Evolutionary conservation across 148 eudicot genomes (phyloP), one percentile per base, ranked within the genome.

Genomic region (Polygonum aviculare): DNA sequence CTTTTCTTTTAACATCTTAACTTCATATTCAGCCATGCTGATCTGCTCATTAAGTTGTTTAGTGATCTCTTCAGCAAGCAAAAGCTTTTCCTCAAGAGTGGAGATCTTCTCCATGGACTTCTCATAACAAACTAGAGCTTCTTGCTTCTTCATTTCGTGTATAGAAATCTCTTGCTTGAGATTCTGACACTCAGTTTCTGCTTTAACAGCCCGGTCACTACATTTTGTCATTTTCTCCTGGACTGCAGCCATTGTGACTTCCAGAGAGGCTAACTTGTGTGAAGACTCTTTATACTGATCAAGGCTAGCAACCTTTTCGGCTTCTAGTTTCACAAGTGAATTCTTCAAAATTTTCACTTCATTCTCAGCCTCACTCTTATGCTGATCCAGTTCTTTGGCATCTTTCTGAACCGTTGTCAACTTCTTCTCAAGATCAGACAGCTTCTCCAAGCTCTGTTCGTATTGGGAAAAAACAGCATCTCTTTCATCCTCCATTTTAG

Each of bases 301-400:
- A 75, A 84, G 77, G 81, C 76, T 80, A 70, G 74, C 72, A 79
- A 90, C 94, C 78, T 85, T 86, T 80, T 95, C 94, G 73, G 78
- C 85, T 82, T 92, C 89, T 72, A 87, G 75, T 51, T 78, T 81
- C 54, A 59, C 39, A n/a, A 92, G 91, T 12, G 86, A 78, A 78
- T 88, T 91, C 80, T 87, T 93, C 80, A 95, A 74, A 12, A 78
- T 75, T 79, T 82, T 82, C 65, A 87, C 83, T 80, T 95, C 98
- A 55, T 49, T 74, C 79, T 82, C 81, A 39, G 93, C 92, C 81
- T 83, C 79, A 60, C 82, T 67, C n/a, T 88, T 86, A 81, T 79
- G 79, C 76, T 84, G 84, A 48, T 79, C 79, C 40, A 92, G 81
- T 72, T 73, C 81, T 80, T 44, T 75, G 7, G 96, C 87, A 76